These are phyloP conservation scores for Fistulinella cinereoalba DNA, from an alignment of 1,284 basidiomycete species.

Conservation along the genomic window DNA sequence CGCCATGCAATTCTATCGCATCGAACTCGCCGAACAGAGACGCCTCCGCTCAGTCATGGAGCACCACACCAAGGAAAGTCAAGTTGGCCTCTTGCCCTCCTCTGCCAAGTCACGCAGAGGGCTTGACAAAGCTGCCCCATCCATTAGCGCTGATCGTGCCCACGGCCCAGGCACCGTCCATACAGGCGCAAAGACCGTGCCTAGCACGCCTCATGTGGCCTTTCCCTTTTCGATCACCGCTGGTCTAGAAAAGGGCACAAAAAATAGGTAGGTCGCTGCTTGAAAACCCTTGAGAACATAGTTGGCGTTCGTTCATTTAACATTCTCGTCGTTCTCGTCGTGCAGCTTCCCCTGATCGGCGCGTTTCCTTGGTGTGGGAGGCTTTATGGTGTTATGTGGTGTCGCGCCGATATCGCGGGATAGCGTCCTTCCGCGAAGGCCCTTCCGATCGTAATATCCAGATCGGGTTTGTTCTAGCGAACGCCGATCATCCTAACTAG, in stretches of 20 bases:
- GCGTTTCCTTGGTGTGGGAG: neutral
- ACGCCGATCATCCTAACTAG: constrained; percentile 9
- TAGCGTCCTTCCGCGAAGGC: neutral
- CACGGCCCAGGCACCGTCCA: constrained; percentile 11
- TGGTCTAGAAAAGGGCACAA: constrained; percentile 90
- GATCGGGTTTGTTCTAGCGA: neutral
- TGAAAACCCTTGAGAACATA: constrained; percentile 21
- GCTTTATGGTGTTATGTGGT: neutral
- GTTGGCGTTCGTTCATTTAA: constrained; percentile 1
- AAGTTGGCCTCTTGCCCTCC: constrained; percentile 5
- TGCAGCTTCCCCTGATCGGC: neutral
- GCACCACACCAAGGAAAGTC: constrained; percentile 69
- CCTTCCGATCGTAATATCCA: neutral
- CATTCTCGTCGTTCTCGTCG: no score
- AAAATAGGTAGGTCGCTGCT: constrained; percentile 76
- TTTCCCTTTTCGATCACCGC: constrained; percentile 95
- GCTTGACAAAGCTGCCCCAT: constrained; percentile 1
- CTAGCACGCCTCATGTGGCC: constrained; percentile 20
- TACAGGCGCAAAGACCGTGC: constrained; percentile 21
- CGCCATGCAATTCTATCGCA: constrained; percentile 87
- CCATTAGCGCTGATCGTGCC: neutral
- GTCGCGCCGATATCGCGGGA: neutral
- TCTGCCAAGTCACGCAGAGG: constrained; percentile 8
- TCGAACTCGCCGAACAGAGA: constrained; percentile 88
- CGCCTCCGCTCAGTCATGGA: constrained; percentile 91